Conservation (phyloP, 129 eudicot genomes). For the Lonicera japonica region DNA sequence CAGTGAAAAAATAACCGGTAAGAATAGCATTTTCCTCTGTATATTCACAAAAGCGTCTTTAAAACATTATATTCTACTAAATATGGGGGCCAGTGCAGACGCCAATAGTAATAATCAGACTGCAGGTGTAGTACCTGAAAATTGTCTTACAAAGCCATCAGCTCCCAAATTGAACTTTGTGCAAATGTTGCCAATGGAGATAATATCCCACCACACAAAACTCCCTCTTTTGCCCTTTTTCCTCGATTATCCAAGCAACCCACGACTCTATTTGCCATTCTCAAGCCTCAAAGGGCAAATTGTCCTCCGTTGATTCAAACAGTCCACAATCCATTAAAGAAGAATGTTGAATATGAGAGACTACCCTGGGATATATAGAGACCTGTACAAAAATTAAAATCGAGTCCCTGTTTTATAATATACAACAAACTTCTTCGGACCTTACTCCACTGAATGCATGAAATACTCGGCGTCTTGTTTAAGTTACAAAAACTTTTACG, state of each 20-base stretch:
- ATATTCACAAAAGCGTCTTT: constrained; percentile 35
- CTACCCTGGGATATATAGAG: no score
- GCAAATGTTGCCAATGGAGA: not conserved
- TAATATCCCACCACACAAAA: not conserved
- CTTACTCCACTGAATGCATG: no score
- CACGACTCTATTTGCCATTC: not conserved
- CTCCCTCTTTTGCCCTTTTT: not conserved
- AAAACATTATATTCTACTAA: constrained; percentile 13
- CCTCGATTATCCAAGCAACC: not conserved
- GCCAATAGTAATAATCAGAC: no score
- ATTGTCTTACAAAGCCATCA: not conserved
- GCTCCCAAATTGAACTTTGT: constrained; percentile 9
- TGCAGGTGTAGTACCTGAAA: not conserved
- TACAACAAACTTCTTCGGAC: no score
- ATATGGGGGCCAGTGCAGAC: no score
- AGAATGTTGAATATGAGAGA: no score
- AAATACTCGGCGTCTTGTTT: no score
- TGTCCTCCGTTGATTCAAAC: not conserved
- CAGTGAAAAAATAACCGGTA: no score
- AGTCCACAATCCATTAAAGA: no score
- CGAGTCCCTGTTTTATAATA: no score
- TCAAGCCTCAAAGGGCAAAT: not conserved
- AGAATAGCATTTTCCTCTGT: constrained; percentile 1
- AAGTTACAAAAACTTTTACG: no score
- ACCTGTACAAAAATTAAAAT: no score